Percentiles rank a stretch among this genome's conserved stretches.
Conservation (phyloP, 805 yeast species). For the Candida palmyrensis region DNA sequence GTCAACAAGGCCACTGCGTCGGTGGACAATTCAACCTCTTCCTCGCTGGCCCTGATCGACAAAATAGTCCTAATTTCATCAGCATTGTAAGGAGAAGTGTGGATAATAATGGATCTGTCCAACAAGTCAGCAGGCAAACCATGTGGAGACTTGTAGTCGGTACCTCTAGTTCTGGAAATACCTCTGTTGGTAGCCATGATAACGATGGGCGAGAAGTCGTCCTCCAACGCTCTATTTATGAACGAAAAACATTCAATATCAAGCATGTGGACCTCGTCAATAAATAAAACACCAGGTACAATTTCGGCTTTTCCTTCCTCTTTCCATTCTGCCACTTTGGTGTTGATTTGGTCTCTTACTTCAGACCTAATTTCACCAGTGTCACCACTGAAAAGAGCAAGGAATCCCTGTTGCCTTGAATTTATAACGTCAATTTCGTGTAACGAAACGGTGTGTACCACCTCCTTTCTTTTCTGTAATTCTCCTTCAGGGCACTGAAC, state of each 20-base stretch:
- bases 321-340: conserved; percentile 96
- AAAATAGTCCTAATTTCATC: conserved; percentile 86
- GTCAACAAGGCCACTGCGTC: conserved; percentile 88
- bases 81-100: conserved; percentile 70
- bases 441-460: conserved; percentile 94
- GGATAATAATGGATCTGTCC: conserved; percentile 89
- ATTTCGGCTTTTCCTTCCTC: conserved; percentile 99
- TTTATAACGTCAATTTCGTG: conserved; percentile 98
- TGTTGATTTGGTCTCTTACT: conserved; percentile 93
- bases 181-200: conserved; percentile 99
- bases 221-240: conserved; percentile 93
- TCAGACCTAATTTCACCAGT: conserved; percentile 97
- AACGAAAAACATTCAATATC: conserved; percentile 96
- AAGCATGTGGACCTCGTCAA: conserved; percentile 98
- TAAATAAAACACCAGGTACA: conserved; percentile 94
- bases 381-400: conserved; percentile 92
- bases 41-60: conserved; percentile 87
- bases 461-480: conserved; percentile 90
- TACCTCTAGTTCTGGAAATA: conserved; percentile 87
- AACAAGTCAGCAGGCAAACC: conserved; percentile 95
- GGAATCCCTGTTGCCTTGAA: conserved; percentile 95
- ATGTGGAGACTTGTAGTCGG: conserved; percentile 90
- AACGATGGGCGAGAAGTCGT: conserved; percentile 93
- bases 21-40: conserved; percentile 75
- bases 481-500: conserved; percentile 99